Conservation (phyloP, 192 early-diverging fungal genomes). For the Bifiguratus adelaidae region DNA sequence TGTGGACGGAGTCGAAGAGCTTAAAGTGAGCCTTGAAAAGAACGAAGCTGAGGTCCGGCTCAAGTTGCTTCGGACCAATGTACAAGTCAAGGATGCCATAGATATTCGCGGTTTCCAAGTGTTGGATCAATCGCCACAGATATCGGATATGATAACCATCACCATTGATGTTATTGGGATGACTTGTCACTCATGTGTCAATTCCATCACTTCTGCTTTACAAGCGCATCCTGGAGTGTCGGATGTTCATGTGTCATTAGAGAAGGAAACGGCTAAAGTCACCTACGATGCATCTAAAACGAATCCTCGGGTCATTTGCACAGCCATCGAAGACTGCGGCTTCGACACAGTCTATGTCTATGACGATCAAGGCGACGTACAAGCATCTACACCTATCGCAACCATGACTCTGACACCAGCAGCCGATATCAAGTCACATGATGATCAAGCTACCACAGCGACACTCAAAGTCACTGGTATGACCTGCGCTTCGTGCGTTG, state of each 20-base stretch:
- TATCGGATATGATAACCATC: neutral
- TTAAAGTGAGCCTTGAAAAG: constrained; percentile 35
- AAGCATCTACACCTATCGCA: neutral
- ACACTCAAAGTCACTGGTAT: constrained; percentile 75
- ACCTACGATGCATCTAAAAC: constrained; percentile 5
- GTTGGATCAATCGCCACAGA: neutral
- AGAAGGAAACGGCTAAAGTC: constrained; percentile 22
- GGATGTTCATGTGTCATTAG: constrained; percentile 24
- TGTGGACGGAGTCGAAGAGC: constrained; percentile 35
- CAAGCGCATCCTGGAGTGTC: constrained; percentile 35
- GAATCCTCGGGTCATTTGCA: constrained; percentile 4
- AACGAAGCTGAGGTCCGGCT: neutral
- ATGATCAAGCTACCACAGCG: neutral
- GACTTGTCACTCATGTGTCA: constrained; percentile 82
- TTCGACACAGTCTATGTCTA: constrained; percentile 35
- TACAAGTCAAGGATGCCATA: neutral
- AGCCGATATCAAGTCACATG: neutral
- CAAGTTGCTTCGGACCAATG: neutral
- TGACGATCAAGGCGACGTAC: constrained; percentile 12
- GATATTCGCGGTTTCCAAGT: neutral
- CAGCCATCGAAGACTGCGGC: constrained; percentile 51
- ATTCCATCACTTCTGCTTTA: constrained; percentile 49
- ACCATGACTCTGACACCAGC: neutral
- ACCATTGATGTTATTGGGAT: constrained; percentile 50
- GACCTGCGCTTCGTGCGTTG: constrained; percentile 94